Evolutionary conservation across 2,329 filamentous ascomycete species (phyloP), one percentile per base, ranked within the genome.

Genomic region (Neofusicoccum laricinum): DNA sequence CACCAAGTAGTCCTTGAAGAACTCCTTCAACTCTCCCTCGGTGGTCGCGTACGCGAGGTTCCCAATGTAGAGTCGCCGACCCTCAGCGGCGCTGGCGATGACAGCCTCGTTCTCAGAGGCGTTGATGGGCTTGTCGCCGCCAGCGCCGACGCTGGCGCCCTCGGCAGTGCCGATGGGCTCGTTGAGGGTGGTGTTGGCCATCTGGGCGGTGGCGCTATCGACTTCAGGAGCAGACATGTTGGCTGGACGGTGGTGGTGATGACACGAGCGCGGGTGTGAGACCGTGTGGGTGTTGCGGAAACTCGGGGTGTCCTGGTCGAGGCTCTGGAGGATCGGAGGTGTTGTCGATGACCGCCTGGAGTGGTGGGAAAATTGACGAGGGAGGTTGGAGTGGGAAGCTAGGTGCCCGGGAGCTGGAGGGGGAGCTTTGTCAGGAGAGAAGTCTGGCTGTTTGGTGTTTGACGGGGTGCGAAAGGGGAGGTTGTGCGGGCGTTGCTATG

Each of bases 11-110:
- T 90, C 91, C 87, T 95, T 94, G 90, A 99, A 99, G 88, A 99
- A 99, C 76, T 95, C 91, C 87, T 96, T 97, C 88, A 99, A 92
- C 90, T 97, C 93, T 90, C 91, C 95, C 91, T 98, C 95, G 81
- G 93, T 97, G 89, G 95, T 98, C 90, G 94, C 93, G 82, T 99
- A 99, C 77, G 95, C 95, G 88, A 99, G 91, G 87, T 99, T 99
- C 86, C 95, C 95, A 86, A 99, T 98, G 86, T 99, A 99, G 77
- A 99, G 90, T 85, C 95, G 92, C 86, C 95, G 92, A 81, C 95
- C 94, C 87, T 99, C 95, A 82, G 94, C 93, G 81, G 95, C 95
- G 85, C 93, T 97, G 83, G 93, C 92, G 81, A 95, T 90, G 78
- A 95, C 93, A 80, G 93, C 93, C 81, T 97, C 93, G 79, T 92